Evolutionary conservation across 352 stramenopile genomes (phyloP), one percentile per base, ranked within the genome.

Genomic region (Phytophthora citrophthora): DNA sequence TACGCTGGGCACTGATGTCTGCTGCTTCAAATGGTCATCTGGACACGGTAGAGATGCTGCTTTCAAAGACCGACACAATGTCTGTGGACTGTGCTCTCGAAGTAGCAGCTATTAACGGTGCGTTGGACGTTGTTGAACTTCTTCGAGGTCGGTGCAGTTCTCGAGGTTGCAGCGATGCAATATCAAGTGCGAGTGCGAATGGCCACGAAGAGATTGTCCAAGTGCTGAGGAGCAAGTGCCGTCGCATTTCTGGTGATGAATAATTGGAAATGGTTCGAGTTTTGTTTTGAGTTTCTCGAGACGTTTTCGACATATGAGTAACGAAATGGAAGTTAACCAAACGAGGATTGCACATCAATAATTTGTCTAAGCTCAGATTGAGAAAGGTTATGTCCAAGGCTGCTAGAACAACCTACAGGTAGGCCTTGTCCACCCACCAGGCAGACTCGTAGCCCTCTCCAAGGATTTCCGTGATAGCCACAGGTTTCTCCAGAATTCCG

Each of bases 391-490:
- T 13, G n/a, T 8, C 5, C 36, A 20, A 41, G 6, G 5, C 13
- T 20, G 5, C n/a, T 18, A 8, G n/a, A n/a, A 32, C 13, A 32
- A 20, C 20, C 18, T 68, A 68, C 51, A 68, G 16, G 41, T 51
- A 68, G 1, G 46, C 45, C 15, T 44, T 62, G 51, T 68, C 59
- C 26, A 68, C 43, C 41, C 49, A 68, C 60, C 60, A 68, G 12
- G 51, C 44, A 12, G 60, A 58, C 27, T 56, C n/a, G 45, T 68
- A 68, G 8, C 29, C 31, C n/a, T 51, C 36, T 5, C 60, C 60
- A 31, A 68, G 60, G 23, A 68, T 54, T 20, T 62, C 53, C 18
- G 51, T 68, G 16, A 68, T 63, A 15, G 54, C 44, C 18, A 68
- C 44, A 2, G 52, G 16, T 27, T 56, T 18, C 6, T 39, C 32